Evolutionary conservation across 2,329 filamentous ascomycete genomes (phyloP), one percentile per base, ranked within the genome.

Genomic region (Monilinia fructicola): DNA sequence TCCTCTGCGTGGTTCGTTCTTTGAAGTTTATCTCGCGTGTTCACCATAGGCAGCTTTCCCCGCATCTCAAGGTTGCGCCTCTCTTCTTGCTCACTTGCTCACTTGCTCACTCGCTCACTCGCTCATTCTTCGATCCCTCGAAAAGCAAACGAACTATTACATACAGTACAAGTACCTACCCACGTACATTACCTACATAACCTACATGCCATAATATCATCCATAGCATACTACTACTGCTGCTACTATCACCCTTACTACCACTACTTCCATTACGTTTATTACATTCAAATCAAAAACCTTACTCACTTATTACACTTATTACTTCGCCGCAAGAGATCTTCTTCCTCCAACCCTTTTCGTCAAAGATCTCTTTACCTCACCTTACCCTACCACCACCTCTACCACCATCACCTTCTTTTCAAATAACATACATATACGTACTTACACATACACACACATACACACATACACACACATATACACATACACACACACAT

Each of bases 111-210:
- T n/a, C 38, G 12, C 38, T 5, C 38, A 40, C 66, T 67, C 54
- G 54, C 50, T 38, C 64, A 65, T 65, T 42, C 63, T 56, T 58
- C 64, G 31, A 65, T 61, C 64, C 44, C 64, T 65, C 64, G 64
- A 65, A 52, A 38, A 18, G 7, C 7, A 38, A 18, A 6, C 7
- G 21, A 48, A 11, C 21, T n/a, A 46, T 21, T 46, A 1, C n/a
- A n/a, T n/a, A n/a, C n/a, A n/a, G n/a, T n/a, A n/a, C 42, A 46
- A 18, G 14, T n/a, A n/a, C 21, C 23, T 21, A 48, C 44, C 44
- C n/a, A n/a, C 21, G 9, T 48, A 44, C 40, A 35, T 14, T 44
- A 44, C 40, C 40, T 44, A 44, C 31, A 35, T 35, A 7, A 35
- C 31, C 31, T 31, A 31, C 31, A 31, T 31, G 6, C 4, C 31